Conservation (phyloP, 1,284 basidiomycete species). For the Ganoderma resinaceum region DNA sequence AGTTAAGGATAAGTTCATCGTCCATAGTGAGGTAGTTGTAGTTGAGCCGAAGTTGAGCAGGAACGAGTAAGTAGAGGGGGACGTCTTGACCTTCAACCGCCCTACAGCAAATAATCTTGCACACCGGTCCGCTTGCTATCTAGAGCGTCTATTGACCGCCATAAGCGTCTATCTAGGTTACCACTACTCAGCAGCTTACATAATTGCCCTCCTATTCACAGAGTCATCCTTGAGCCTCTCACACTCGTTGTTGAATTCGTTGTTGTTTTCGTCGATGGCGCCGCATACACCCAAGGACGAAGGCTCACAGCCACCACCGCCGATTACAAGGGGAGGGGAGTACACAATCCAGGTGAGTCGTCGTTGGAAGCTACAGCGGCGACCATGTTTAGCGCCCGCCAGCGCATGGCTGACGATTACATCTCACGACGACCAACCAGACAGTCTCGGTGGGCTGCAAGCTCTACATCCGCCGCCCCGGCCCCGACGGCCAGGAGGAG, state of each 20-base stretch:
- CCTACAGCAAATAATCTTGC: neutral
- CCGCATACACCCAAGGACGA: slow-evolving; percentile 46
- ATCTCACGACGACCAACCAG: slow-evolving; percentile 48
- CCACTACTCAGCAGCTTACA: slow-evolving; percentile 1
- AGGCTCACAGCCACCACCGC: slow-evolving; percentile 60
- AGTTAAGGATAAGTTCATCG: slow-evolving; percentile 73
- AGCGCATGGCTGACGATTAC: slow-evolving; percentile 32
- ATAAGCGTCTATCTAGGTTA: neutral
- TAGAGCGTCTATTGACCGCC: neutral
- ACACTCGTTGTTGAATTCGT: neutral
- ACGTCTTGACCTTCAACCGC: neutral
- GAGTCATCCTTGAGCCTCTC: slow-evolving; percentile 11
- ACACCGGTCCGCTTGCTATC: neutral
- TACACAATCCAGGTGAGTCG: slow-evolving; percentile 75
- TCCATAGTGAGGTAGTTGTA: slow-evolving; percentile 56
- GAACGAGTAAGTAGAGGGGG: neutral
- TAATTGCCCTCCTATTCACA: slow-evolving; percentile 1
- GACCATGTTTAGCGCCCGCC: slow-evolving; percentile 36
- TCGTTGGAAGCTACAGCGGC: slow-evolving; percentile 23
- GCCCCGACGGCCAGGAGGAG: slow-evolving; percentile 76
- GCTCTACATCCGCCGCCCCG: slow-evolving; percentile 86
- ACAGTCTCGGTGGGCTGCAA: slow-evolving; percentile 92
- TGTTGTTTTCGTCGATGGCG: slow-evolving; percentile 26
- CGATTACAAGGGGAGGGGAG: slow-evolving; percentile 74
- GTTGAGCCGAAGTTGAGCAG: too few species aligned